Evolutionary conservation across 441 rosid genomes (phyloP), one percentile per base, ranked within the genome.

Genomic region (Codiaeum variegatum): DNA sequence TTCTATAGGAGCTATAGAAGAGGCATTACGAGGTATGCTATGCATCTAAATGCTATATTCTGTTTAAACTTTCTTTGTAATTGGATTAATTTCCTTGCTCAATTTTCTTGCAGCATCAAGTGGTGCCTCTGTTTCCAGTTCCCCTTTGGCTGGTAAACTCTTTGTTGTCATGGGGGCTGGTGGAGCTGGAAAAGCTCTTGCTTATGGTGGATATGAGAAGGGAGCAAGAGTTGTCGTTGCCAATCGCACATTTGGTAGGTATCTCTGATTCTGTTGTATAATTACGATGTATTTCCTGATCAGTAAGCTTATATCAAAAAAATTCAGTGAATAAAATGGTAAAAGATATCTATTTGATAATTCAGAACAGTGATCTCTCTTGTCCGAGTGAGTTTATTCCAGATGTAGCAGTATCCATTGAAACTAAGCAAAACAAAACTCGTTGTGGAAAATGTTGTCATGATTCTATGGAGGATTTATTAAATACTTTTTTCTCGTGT

Each of bases 101-200:
- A 60, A 32, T 24, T 69, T 26, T 12, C 62, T 36, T 59, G 74
- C 78, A 78, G 79, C 42, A 73, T 73, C 84, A 64, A 84, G 76
- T 44, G 83, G 82, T 67, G 19, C 62, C 26, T 36, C 72, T 67
- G 69, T 79, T 24, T 69, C 79, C 15, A 73, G 67, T 73, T 88
- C 88, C 11, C 90, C 88, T 55, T 80, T 88, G 71, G 83, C 85
- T n/a, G 90, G 88, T 60, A 85, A 85, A 75, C 75, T 85, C 62
- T 85, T 88, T 80, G 87, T 85, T 11, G 85, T 87, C 73, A 80
- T 88, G 69, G 93, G 92, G 66, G 90, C 90, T 63, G 90, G 92
- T 54, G 90, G 90, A 66, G 88, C 90, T 55, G 89, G 90, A 54
- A 88, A 86, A 75, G 93, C 88, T 36, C 88, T 88, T 67, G 89